A percentile compares a stretch with the other conserved stretches of the same genome.
These are phyloP conservation scores for Aphanomyces astaci DNA, from an alignment of 352 stramenopile genomes.

Conservation along the genomic window DNA sequence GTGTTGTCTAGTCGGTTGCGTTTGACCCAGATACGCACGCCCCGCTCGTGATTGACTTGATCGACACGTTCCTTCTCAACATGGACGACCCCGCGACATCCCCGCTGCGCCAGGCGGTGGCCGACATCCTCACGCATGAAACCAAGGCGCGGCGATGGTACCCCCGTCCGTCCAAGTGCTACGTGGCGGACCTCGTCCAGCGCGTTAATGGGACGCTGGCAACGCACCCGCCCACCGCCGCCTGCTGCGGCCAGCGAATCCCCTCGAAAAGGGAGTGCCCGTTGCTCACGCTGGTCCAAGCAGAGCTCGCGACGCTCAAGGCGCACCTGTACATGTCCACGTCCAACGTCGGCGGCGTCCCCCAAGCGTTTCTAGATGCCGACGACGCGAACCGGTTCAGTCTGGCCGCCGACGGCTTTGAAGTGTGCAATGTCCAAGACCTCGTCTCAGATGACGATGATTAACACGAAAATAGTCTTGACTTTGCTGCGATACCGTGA, in stretches of 20 bases:
- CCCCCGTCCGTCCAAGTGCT: conserved; percentile 48
- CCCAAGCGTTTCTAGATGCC: conserved; percentile 53
- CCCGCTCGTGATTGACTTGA: conserved; percentile 35
- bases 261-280: conserved; percentile 26
- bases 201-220: conserved; percentile 40
- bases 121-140: conserved; percentile 59
- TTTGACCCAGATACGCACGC: conserved; percentile 29
- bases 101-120: conserved; percentile 45
- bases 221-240: conserved; percentile 34
- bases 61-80: conserved; percentile 37
- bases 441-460: conserved; percentile 11
- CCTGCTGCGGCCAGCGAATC: conserved; percentile 37
- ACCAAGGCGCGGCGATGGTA: conserved; percentile 66
- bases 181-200: conserved; percentile 54
- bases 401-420: conserved; percentile 75
- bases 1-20: neutral
- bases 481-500: too few relatives aligned
- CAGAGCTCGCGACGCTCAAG: conserved; percentile 43
- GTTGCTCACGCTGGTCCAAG: conserved; percentile 42
- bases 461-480: conserved; percentile 10
- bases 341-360: conserved; percentile 63
- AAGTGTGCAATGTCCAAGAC: conserved; percentile 42
- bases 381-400: conserved; percentile 66
- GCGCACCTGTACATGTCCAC: conserved; percentile 62
- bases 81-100: conserved; percentile 3